phyloP scores from a whole-genome alignment of 441 rosid species.

The Flueggea neowawraea region DNA sequence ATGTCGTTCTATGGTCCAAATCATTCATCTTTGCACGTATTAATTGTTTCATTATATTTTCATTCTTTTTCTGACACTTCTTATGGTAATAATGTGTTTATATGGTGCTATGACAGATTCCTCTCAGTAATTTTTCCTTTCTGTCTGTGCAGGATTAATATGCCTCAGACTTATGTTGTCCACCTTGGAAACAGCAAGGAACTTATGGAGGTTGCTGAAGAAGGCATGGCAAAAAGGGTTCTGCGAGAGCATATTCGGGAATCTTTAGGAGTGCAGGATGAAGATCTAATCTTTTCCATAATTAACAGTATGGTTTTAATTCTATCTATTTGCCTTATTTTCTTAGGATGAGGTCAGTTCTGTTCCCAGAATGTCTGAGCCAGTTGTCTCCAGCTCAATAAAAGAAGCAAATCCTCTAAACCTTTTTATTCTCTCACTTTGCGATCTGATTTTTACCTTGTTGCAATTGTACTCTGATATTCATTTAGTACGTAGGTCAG shows the following conservation, averaged over 20 bases:
- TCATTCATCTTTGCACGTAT: not conserved
- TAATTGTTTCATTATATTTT: not conserved
- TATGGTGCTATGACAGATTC: not conserved
- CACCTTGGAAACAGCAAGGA: slow-evolving; percentile 71
- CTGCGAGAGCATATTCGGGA: slow-evolving; percentile 52
- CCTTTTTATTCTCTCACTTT: not conserved
- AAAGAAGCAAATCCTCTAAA: not conserved
- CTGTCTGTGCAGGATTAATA: slow-evolving; percentile 37
- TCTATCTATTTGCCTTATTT: not conserved
- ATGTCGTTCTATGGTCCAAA: no score
- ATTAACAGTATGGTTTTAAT: slow-evolving; percentile 41
- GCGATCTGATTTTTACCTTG: not conserved
- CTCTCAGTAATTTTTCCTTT: not conserved
- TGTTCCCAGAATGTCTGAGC: no score
- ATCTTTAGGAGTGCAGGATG: slow-evolving; percentile 48
- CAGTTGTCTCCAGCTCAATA: no score
- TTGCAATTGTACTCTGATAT: not conserved
- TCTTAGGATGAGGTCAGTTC: not conserved
- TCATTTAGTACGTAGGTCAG: no score
- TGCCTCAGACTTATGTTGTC: slow-evolving; percentile 58
- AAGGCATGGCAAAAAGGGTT: slow-evolving; percentile 45
- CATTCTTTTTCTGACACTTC: not conserved
- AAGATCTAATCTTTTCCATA: slow-evolving; percentile 49
- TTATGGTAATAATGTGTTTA: not conserved
- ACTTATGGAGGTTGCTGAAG: slow-evolving; percentile 59